Evolutionary conservation across 768 basidiomycete genomes (phyloP).

Genomic region (Termitomyces sp.): DNA sequence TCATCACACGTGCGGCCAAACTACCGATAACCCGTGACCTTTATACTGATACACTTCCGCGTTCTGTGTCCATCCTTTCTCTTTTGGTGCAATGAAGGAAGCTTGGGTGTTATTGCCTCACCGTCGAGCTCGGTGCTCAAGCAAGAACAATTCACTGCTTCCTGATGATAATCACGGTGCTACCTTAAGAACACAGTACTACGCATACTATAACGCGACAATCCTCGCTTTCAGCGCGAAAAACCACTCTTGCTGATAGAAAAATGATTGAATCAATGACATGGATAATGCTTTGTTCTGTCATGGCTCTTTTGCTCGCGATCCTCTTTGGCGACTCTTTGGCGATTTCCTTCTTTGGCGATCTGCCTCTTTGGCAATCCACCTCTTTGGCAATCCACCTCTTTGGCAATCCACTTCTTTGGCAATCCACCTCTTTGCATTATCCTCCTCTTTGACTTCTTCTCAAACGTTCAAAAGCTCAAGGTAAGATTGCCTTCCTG

Average conservation of each 20-base stretch:
- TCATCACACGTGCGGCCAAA: too few species aligned
- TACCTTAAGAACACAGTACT: too few species aligned
- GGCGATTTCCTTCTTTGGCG: not conserved
- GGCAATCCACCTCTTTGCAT: not conserved
- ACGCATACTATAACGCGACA: not conserved
- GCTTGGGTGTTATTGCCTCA: too few species aligned
- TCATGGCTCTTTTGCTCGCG: not conserved
- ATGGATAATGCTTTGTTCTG: not conserved
- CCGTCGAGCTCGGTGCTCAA: not conserved
- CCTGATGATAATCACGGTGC: too few species aligned
- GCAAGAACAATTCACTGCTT: not conserved
- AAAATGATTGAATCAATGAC: not conserved
- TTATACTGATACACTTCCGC: too few species aligned
- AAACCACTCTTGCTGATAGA: not conserved
- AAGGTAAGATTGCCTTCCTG: not conserved
- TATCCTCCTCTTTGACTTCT: not conserved
- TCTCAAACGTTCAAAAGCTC: not conserved
- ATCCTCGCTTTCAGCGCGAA: not conserved
- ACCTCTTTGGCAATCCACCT: not conserved
- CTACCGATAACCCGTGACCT: too few species aligned
- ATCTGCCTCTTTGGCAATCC: not conserved
- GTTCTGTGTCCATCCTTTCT: too few species aligned
- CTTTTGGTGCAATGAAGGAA: not conserved
- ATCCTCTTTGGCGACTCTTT: not conserved
- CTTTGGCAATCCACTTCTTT: not conserved